phyloP scores from a whole-genome alignment of 768 basidiomycete genomes.

The Gautieria morchelliformis region DNA sequence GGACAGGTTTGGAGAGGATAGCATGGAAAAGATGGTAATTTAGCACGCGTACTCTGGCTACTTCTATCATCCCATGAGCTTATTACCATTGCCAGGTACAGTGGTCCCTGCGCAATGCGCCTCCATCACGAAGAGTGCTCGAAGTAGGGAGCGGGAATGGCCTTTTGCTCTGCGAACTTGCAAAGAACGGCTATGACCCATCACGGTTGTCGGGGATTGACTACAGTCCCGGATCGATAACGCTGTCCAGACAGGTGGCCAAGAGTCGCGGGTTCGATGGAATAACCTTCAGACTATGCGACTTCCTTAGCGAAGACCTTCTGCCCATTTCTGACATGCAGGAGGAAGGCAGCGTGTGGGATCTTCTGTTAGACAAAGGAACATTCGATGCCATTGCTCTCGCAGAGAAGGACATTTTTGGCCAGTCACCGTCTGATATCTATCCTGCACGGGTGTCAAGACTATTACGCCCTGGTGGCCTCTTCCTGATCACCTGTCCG shows the following conservation, averaged over 20 bases:
- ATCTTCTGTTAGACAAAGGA: conserved; percentile 78
- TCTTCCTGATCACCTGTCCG: conserved; percentile 76
- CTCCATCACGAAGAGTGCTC: conserved; percentile 40
- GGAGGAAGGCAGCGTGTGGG: conserved; percentile 39
- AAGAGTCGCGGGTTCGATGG: conserved; percentile 26
- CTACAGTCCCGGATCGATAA: conserved; percentile 65
- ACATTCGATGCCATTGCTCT: conserved; percentile 82
- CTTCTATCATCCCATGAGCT: neutral
- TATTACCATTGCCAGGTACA: conserved; percentile 24
- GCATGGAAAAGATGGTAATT: conserved; percentile 59
- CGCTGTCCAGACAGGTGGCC: conserved; percentile 52
- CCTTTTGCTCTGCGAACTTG: conserved; percentile 59
- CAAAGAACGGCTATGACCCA: conserved; percentile 53
- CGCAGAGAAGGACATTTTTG: conserved; percentile 46
- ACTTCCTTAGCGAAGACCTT: conserved; percentile 55
- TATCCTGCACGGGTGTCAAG: conserved; percentile 52
- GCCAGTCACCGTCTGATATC: conserved; percentile 39
- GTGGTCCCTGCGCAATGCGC: conserved; percentile 52
- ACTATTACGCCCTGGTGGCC: conserved; percentile 55
- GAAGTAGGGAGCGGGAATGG: conserved; percentile 82
- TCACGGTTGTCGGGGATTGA: conserved; percentile 55
- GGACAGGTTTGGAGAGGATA: conserved; percentile 70
- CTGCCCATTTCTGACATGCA: conserved; percentile 11
- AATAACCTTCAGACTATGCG: conserved; percentile 49
- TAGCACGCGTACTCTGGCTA: neutral